phyloP scores from a whole-genome alignment of 495 filamentous ascomycete genomes.

The Hypoxylon trugodes region DNA sequence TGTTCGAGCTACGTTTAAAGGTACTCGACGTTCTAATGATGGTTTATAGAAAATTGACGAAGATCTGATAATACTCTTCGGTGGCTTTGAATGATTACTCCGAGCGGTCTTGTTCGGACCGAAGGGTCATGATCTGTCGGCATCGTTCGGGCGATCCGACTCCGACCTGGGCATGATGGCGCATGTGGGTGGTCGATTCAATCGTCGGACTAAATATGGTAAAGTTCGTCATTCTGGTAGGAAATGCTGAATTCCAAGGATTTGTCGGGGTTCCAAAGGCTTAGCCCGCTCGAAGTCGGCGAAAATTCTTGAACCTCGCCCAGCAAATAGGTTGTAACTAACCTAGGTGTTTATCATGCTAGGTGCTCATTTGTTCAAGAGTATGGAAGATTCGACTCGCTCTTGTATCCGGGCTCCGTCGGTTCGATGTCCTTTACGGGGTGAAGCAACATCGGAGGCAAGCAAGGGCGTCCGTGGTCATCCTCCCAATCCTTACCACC shows the following conservation, averaged over 20 bases:
- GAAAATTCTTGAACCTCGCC: not conserved
- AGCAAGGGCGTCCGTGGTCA: constrained; percentile 58
- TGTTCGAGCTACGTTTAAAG: constrained; percentile 14
- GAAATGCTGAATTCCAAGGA: constrained; percentile 12
- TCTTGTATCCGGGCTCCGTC: constrained; percentile 51
- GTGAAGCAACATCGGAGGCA: constrained; percentile 65
- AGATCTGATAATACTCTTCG: not conserved
- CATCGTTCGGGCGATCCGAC: not conserved
- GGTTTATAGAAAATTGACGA: constrained; percentile 2
- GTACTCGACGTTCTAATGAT: constrained; percentile 10
- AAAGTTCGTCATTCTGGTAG: not conserved
- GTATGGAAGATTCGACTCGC: constrained; percentile 44
- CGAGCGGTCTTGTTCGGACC: not conserved
- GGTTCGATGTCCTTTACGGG: constrained; percentile 61
- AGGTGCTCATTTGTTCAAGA: constrained; percentile 11
- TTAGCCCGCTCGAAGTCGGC: not conserved
- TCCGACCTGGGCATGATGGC: not conserved
- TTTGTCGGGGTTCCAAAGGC: not conserved
- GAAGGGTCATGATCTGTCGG: not conserved
- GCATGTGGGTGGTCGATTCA: not conserved
- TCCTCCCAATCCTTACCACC: constrained; percentile 64
- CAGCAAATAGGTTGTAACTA: not conserved
- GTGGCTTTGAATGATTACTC: not conserved
- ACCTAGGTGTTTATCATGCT: not conserved
- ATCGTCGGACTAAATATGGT: not conserved